Evolutionary conservation across 192 early-diverging fungal genomes (phyloP).

Genomic region (Coemansia sp.): DNA sequence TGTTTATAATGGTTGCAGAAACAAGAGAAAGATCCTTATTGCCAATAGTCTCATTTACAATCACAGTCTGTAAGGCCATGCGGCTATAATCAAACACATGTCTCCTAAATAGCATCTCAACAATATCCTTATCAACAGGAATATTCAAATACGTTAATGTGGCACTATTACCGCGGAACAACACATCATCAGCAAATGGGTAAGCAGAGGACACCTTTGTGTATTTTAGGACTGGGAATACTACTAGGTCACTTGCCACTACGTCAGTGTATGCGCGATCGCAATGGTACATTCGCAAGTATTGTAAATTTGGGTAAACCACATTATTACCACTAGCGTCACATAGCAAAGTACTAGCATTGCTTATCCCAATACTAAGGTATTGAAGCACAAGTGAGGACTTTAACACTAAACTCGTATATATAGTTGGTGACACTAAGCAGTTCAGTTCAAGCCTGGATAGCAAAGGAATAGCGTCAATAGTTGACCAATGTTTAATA

Average conservation of each 20-base stretch:
- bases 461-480: not conserved
- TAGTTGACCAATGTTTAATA: not conserved
- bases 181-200: slow-evolving; percentile 12
- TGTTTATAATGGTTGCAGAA: not conserved
- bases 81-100: not conserved
- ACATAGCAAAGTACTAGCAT: not conserved
- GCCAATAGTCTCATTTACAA: not conserved
- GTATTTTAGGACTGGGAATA: slow-evolving; percentile 1
- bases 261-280: not conserved
- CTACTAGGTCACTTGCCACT: not conserved
- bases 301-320: slow-evolving; percentile 9
- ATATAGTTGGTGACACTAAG: not conserved
- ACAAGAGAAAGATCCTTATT: not conserved
- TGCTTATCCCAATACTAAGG: not conserved
- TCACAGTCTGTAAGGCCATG: not conserved
- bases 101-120: not conserved
- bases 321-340: not conserved
- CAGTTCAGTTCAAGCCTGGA: not conserved
- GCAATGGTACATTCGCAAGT: not conserved
- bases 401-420: not conserved
- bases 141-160: slow-evolving; percentile 5
- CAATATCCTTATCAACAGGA: not conserved
- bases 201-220: not conserved
- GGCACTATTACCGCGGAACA: slow-evolving; percentile 13
- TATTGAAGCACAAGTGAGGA: not conserved